Evolutionary conservation across 345 rosid species (phyloP), one percentile per base, ranked within the genome.

Genomic region (Brassica cretica): DNA sequence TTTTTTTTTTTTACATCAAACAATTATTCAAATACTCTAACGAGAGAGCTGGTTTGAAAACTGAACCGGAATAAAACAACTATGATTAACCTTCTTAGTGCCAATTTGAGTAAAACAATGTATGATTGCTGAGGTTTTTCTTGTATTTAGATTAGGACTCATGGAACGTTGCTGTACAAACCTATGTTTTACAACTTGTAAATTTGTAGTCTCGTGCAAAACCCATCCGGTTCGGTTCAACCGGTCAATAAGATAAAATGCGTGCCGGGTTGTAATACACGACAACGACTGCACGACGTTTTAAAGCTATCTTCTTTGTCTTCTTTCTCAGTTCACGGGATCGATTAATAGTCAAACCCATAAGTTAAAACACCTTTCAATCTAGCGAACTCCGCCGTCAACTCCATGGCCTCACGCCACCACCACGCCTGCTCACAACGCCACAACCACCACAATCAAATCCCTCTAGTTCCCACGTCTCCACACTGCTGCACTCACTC

Each of bases 321-420:
- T 53, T 65, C 65, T 18, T 56, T 39, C 29, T 44, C 39, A 5
- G 21, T 14, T 78, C 37, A 78, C 68, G 44, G 59, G 73, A 32
- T 33, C 53, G 39, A 66, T 66, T 35, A 37, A 35, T 33, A 35
- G 76, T 67, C 76, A 78, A 78, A 60, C 63, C 81, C 61, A 70
- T 49, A 58, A 27, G 55, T 18, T 32, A 8, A 21, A 21, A 29
- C 15, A 6, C 73, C 60, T 59, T 15, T 19, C 37, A 3, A 21
- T 70, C 61, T 46, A 39, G 41, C 58, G 16, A 35, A 66, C 72
- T 60, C 70, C 74, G 66, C 61, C 62, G 56, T 16, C 70, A 24
- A 61, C 14, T 63, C 74, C 69, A 88, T 93, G 98, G 92, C 91
- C 6, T 82, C 84, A 29, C 84, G 77, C 69, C 86, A 74, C 79